phyloP scores from a whole-genome alignment of 306 rosid species.

The Boehmeria nivea region DNA sequence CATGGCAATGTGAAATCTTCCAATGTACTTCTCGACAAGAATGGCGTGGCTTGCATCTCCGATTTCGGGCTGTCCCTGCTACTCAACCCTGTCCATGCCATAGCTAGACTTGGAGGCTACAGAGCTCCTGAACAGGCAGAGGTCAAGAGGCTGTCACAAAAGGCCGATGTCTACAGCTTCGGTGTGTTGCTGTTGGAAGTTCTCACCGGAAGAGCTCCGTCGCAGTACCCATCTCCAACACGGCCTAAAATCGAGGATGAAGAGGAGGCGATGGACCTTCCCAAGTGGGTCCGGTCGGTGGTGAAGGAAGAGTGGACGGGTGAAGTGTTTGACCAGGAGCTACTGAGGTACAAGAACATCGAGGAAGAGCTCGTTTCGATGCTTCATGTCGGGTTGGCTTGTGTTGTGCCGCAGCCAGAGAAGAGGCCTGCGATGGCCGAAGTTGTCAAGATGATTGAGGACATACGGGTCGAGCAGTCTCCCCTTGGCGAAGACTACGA shows the following conservation, averaged over 20 bases:
- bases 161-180: conserved; percentile 80
- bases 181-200: conserved; percentile 85
- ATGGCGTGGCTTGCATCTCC: conserved; percentile 86
- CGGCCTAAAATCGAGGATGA: conserved; percentile 38
- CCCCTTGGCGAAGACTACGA: conserved; percentile 90
- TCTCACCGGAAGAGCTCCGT: conserved; percentile 79
- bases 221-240: conserved; percentile 59
- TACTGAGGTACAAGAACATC: conserved; percentile 86
- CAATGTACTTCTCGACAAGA: conserved; percentile 86
- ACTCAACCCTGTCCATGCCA: conserved; percentile 84
- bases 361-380: conserved; percentile 95
- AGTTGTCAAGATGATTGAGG: conserved; percentile 86
- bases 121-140: conserved; percentile 85
- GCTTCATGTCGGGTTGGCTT: conserved; percentile 86
- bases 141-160: conserved; percentile 68
- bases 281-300: conserved; percentile 87
- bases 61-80: conserved; percentile 83
- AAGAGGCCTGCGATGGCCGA: conserved; percentile 89
- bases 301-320: conserved; percentile 99
- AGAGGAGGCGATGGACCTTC: conserved; percentile 60
- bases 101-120: conserved; percentile 90
- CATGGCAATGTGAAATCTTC: conserved; percentile 92
- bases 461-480: conserved; percentile 90
- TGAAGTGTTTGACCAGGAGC: conserved; percentile 91
- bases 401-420: conserved; percentile 64